Evolutionary conservation across 257 asterid genomes (phyloP).

Genomic region (Cinchona pubescens): DNA sequence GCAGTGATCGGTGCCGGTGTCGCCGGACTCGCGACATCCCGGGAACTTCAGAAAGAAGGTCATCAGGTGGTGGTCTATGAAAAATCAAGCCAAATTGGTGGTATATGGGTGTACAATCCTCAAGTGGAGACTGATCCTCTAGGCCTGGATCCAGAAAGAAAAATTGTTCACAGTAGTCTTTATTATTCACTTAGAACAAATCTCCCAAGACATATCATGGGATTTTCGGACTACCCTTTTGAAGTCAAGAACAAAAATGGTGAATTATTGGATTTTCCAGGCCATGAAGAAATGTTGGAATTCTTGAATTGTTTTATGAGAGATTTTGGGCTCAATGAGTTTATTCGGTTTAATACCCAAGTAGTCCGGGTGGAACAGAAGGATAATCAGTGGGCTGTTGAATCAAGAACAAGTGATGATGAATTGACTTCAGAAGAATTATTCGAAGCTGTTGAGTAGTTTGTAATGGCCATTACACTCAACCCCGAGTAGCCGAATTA

Average conservation of each 20-base stretch:
- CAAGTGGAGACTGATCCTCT: slow-evolving; percentile 49
- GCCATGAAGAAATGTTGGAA: slow-evolving; percentile 51
- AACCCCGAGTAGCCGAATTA: slow-evolving; percentile 39
- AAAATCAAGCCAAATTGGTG: slow-evolving; percentile 36
- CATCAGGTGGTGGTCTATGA: slow-evolving; percentile 18
- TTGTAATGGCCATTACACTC: slow-evolving; percentile 50
- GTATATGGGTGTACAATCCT: slow-evolving; percentile 54
- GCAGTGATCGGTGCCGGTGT: slow-evolving; percentile 25
- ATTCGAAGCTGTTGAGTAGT: slow-evolving; percentile 57
- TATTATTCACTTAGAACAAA: slow-evolving; percentile 50
- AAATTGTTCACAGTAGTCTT: slow-evolving; percentile 44
- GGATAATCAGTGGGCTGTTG: slow-evolving; percentile 43
- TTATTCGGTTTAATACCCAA: slow-evolving; percentile 37
- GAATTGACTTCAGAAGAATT: slow-evolving; percentile 18
- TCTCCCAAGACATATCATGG: slow-evolving; percentile 54
- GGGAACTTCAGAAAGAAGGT: slow-evolving; percentile 18
- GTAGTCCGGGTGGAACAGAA: slow-evolving; percentile 42
- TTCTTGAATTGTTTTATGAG: slow-evolving; percentile 44
- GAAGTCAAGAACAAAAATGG: slow-evolving; percentile 9
- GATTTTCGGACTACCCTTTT: slow-evolving; percentile 51
- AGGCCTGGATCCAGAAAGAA: slow-evolving; percentile 44
- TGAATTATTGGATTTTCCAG: slow-evolving; percentile 35
- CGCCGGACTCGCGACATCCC: slow-evolving; percentile 10
- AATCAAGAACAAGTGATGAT: slow-evolving; percentile 23
- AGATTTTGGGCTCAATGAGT: slow-evolving; percentile 35